Evolutionary conservation across 2,329 filamentous ascomycete genomes (phyloP), one percentile per base, ranked within the genome.

Genomic region (Aspergillus quadricinctus): DNA sequence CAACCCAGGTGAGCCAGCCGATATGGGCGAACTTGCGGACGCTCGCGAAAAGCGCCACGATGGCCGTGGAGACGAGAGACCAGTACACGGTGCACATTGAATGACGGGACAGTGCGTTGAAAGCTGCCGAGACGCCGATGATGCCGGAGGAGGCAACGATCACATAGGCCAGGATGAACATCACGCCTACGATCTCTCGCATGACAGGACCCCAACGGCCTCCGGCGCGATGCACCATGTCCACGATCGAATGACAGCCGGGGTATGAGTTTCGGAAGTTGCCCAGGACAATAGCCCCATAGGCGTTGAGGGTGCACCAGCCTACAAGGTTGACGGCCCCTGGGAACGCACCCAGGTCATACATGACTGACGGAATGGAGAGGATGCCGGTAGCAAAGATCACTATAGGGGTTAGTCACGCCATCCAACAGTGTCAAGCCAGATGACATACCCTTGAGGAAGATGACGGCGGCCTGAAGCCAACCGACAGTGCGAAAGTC

Each of bases 1-100:
- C 85, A 10, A 77, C 78, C 80, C 82, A 87, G 0, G 83, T 84
- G 46, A 87, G 70, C 81, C 82, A 86, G 2, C 80, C 82, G 56
- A 87, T 81, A 62, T 85, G 81, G 52, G 82, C 77, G 61, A 86
- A 81, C 55, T 83, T 87, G 58, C 83, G 79, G 4, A 84, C 76
- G 27, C 77, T 80, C 1, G 82, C 81, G 5, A 78, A 74, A 11
- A 53, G 49, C 0, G 75, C 59, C 27, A 80, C 79, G 8, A 84
- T 76, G 7, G 80, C 69, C 1, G 81, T 80, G 0, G 81, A 80
- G 3, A 86, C 67, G 27, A 85, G 75, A 8, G 78, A 77, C 69
- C 78, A 87, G 73, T 77, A 83, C 17, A 83, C 82, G 0, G 83
- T 85, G 64, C 84, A 88, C 3, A 80, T 72, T 3, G 79, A 80